Percentiles rank a stretch among this genome's conserved stretches.
Conservation (phyloP, 2,329 filamentous ascomycete genomes). For the Endothia cerciana region DNA sequence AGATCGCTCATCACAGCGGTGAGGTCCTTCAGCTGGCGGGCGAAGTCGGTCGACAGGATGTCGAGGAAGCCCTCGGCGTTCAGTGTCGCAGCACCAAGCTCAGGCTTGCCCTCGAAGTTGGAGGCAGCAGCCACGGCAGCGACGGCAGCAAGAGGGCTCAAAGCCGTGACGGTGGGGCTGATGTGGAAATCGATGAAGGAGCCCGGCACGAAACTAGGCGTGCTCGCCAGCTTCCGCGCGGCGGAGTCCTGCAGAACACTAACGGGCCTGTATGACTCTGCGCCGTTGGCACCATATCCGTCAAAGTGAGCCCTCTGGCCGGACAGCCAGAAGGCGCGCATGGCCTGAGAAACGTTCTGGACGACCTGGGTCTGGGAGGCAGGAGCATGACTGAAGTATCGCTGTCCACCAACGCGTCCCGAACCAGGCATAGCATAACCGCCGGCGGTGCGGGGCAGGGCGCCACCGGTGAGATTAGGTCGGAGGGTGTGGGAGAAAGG, state of each 20-base stretch:
- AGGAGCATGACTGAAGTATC: conserved; percentile 90
- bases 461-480: conserved; percentile 88
- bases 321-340: conserved; percentile 89
- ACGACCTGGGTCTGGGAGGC: conserved; percentile 87
- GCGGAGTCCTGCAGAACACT: conserved; percentile 75
- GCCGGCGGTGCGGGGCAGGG: conserved; percentile 80
- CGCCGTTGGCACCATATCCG: conserved; percentile 72
- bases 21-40: conserved; percentile 81
- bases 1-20: conserved; percentile 80
- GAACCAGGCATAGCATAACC: conserved; percentile 79
- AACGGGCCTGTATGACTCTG: conserved; percentile 80
- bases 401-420: conserved; percentile 69
- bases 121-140: conserved; percentile 56
- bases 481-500: conserved; percentile 89
- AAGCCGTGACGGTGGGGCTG: conserved; percentile 85
- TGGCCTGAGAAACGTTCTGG: conserved; percentile 91
- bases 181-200: conserved; percentile 88
- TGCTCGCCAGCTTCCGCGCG: conserved; percentile 65
- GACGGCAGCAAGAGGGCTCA: conserved; percentile 69
- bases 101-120: conserved; percentile 45
- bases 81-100: conserved; percentile 61
- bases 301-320: conserved; percentile 89
- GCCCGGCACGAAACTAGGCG: conserved; percentile 64
- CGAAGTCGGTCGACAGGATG: conserved; percentile 84
- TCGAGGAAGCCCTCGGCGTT: conserved; percentile 85